Evolutionary conservation across 108 stramenopile species (phyloP).

Genomic region (Cyclotella cryptica): DNA sequence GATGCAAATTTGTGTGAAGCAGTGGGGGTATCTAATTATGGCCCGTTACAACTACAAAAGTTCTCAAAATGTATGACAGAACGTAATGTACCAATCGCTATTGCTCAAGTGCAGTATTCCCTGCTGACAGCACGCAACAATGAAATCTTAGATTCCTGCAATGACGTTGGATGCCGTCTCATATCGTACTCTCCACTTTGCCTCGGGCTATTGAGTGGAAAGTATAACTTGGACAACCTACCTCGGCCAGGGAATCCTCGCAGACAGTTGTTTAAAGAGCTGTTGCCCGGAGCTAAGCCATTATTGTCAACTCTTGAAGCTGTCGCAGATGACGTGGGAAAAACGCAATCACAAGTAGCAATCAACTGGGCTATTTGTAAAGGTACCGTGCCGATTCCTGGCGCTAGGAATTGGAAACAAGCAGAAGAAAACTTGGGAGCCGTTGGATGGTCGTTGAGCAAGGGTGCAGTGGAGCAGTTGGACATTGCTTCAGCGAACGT

Average conservation of each 20-base stretch:
- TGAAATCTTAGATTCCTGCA: slow-evolving; percentile 79
- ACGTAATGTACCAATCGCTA: slow-evolving; percentile 79
- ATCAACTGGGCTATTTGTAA: slow-evolving; percentile 93
- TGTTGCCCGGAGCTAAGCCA: slow-evolving; percentile 72
- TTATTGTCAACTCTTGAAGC: slow-evolving; percentile 73
- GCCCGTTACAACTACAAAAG: slow-evolving; percentile 74
- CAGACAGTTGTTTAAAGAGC: slow-evolving; percentile 79
- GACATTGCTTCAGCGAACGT: slow-evolving; percentile 72
- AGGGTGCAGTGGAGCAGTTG: slow-evolving; percentile 62
- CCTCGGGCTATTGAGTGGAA: slow-evolving; percentile 81
- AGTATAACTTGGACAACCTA: slow-evolving; percentile 81
- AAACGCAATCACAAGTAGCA: slow-evolving; percentile 86
- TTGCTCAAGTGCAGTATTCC: slow-evolving; percentile 87
- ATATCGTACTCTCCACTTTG: slow-evolving; percentile 87
- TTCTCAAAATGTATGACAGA: slow-evolving; percentile 56
- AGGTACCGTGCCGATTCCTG: slow-evolving; percentile 88
- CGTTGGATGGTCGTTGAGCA: slow-evolving; percentile 70
- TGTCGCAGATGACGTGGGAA: slow-evolving; percentile 71
- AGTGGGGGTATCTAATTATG: slow-evolving; percentile 85
- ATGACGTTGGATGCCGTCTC: slow-evolving; percentile 72
- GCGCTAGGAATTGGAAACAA: slow-evolving; percentile 67
- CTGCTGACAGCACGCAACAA: slow-evolving; percentile 75
- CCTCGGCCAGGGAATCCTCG: slow-evolving; percentile 72
- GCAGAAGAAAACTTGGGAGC: slow-evolving; percentile 78
- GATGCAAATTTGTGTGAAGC: slow-evolving; percentile 80